Conservation (phyloP, 179 eudicot species). For the Silene noctiflora region DNA sequence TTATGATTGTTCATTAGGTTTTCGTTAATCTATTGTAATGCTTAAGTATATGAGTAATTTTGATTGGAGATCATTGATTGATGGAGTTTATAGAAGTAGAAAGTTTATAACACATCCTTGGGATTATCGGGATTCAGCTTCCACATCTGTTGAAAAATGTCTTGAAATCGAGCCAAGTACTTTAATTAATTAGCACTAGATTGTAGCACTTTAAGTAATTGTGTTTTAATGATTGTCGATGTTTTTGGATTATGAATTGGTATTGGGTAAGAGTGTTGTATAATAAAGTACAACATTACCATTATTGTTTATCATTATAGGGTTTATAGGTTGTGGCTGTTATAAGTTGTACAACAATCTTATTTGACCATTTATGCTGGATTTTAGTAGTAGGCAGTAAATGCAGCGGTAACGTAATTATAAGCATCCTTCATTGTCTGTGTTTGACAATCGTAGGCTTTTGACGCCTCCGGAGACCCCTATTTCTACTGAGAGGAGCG, state of each 20-base stretch:
- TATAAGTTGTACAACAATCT: background rate
- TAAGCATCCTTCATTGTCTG: background rate
- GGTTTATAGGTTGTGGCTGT: background rate
- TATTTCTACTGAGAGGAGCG: conserved; percentile 61
- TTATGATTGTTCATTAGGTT: background rate
- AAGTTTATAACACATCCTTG: background rate
- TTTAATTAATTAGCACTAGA: background rate
- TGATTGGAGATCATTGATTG: background rate
- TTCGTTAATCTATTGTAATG: background rate
- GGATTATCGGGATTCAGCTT: background rate
- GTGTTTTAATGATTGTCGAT: background rate
- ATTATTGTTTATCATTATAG: no score
- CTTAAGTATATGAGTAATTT: background rate
- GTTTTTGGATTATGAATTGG: background rate
- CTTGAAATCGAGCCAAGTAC: background rate
- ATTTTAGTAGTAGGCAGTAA: background rate
- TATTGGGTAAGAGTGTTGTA: no score
- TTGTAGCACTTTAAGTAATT: background rate
- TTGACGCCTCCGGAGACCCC: conserved; percentile 98
- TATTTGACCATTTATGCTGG: background rate
- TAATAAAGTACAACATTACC: no score
- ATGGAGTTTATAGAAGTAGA: background rate
- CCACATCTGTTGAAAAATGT: background rate
- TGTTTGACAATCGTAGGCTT: conserved; percentile 51
- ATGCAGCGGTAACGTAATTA: background rate